Evolutionary conservation across 2,329 filamentous ascomycete species (phyloP), one percentile per base, ranked within the genome.

Genomic region (Phialophora verrucosa): DNA sequence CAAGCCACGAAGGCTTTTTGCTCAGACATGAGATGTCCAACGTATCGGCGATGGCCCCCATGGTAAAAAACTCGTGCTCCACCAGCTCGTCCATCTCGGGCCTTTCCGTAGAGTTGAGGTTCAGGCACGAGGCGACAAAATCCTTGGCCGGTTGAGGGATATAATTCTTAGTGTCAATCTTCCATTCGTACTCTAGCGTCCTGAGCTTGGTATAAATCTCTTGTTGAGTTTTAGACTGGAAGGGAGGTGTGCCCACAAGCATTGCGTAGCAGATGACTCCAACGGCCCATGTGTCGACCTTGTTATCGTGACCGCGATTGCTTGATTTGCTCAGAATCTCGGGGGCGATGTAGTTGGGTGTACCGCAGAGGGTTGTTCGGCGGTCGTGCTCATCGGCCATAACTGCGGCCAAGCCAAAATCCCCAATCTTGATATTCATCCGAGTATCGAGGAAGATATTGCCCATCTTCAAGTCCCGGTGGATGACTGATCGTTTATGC

Each of bases 351-450:
- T 99, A 99, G 78, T 99, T 99, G 1, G 95, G 95, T 4, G 95
- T 99, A 65, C 95, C 95, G 73, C 95, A 99, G 66, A 99, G 87
- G 6, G 95, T 99, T 29, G 92, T 97, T 74, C 96, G 87, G 70
- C 95, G 88, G 89, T 99, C 95, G 77, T 90, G 93, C 75, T 94
- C 92, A 10, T 93, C 96, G 53, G 98, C 89, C 64, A 98, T 84
- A 73, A 99, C 83, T 31, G 96, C 95, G 32, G 95, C 95, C 63
- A 99, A 84, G 2, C 95, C 95, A 80, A 99, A 99, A 78, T 99
- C 95, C 53, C 95, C 95, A 73, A 99, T 92, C 78, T 99, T 99
- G 73, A 97, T 90, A 75, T 99, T 96, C 94, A 99, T 97, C 72
- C 93, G 85, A 62, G 88, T 87, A 77, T 99, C 95, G 60, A 99